Evolutionary conservation across 768 basidiomycete species (phyloP), one percentile per base, ranked within the genome.

Genomic region (Tricholoma flavovirens): DNA sequence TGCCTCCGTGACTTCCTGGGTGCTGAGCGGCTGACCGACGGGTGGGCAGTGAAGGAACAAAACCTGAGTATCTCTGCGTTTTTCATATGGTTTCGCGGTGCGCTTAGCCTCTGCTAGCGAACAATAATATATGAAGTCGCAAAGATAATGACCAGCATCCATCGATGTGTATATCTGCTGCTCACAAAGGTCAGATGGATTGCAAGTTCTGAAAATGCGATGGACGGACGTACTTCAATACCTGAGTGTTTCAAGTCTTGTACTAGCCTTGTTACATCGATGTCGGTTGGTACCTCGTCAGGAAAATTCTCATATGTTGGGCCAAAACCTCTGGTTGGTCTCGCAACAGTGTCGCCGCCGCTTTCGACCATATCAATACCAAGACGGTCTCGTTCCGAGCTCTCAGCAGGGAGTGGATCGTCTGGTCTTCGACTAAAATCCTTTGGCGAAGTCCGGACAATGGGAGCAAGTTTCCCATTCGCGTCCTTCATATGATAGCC

Each of bases 81-180:
- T 75, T 53, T 76, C 76, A 43, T 74, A 71, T 3, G 70, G 70
- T 49, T 77, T 77, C 1, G 73, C 71, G 17, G 68, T 74, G 3
- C 84, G 80, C 63, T 78, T 81, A 24, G 81, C 77, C 65, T 88
- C 87, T 4, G 86, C 86, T 24, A 89, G 76, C 9, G 86, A 88
- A 64, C 86, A 85, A 63, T 87, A 90, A 66, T 86, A 88, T 57
- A 85, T 79, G 67, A 86, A 90, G 70, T 90, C 88, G 65, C 84
- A 87, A 10, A 89, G 70, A 67, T 83, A 90, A 66, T 87, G 85
- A 0, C 87, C 88, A 14, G 87, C 84, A 64, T 90, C 88, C 77
- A 84, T 80, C 2, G 87, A 88, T 17, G 84, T 78, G 65, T 84
- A 83, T 19, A 88, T 83, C 71, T 84, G 77, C 84, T 88, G 62